These are phyloP conservation scores for Colletotrichum lindemuthianum DNA, from an alignment of 2,329 filamentous ascomycete species.

Conservation along the genomic window DNA sequence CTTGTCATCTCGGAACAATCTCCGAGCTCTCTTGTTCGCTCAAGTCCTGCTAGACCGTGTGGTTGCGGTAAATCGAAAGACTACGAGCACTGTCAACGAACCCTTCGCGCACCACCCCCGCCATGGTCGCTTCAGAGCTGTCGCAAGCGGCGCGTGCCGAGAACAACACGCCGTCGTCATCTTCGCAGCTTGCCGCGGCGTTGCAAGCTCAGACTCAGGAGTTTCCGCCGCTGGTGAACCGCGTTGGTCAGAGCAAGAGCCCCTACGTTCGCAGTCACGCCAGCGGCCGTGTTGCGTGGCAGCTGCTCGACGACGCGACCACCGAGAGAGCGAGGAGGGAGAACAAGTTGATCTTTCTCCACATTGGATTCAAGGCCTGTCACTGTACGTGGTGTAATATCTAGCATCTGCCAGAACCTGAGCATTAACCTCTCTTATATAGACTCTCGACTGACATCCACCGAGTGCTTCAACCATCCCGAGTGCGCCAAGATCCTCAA, in stretches of 20 bases:
- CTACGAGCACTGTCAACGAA: background rate
- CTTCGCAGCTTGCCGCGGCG: constrained; percentile 44
- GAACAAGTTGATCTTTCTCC: constrained; percentile 91
- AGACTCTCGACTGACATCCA: constrained; percentile 92
- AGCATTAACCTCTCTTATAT: constrained; percentile 10
- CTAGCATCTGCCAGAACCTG: background rate
- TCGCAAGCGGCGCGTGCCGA: constrained; percentile 35
- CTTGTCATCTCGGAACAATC: too few relatives aligned
- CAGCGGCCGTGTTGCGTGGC: constrained; percentile 89
- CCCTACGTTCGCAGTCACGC: constrained; percentile 76
- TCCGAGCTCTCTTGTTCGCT: too few relatives aligned
- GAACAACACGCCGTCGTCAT: constrained; percentile 24
- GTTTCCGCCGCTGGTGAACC: constrained; percentile 46
- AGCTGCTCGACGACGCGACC: constrained; percentile 83
- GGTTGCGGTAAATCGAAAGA: background rate
- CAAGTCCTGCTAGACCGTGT: too few relatives aligned
- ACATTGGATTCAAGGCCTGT: constrained; percentile 94
- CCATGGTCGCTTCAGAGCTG: constrained; percentile 52
- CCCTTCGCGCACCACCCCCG: background rate
- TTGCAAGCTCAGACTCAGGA: constrained; percentile 33
- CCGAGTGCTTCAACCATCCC: constrained; percentile 87
- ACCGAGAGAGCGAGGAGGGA: constrained; percentile 80
- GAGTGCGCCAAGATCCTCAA: constrained; percentile 87
- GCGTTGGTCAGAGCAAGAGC: constrained; percentile 52
- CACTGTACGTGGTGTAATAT: constrained; percentile 73